Base-by-base conservation (phyloP, 148 eudicot genomes). In the Rhododendron kiyosumense region DNA sequence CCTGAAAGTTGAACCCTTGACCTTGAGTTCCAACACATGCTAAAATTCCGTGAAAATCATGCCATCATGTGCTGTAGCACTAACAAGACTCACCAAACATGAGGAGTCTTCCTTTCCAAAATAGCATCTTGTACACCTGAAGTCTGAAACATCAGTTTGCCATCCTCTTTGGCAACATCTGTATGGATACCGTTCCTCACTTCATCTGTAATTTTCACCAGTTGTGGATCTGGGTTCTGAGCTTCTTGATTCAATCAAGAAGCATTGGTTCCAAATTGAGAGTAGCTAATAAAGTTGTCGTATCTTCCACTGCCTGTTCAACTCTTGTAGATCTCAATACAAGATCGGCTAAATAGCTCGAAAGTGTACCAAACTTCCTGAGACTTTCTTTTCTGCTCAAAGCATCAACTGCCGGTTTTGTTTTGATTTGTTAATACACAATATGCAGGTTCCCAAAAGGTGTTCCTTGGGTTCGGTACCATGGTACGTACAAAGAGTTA, bases 391-490 rank as follows among this genome's bases (percentile, higher is more conserved):
- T 63, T 24, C 71, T 63, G 26, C 71, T 63, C 7, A 63, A 63
- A 63, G 65, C 28, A 63, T 63, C 71, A 63, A n/a, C 10, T 63
- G 71, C 75, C 28, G 59, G n/a, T n/a, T n/a, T n/a, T n/a, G 73
- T 24, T 67, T 85, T 79, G 38, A 43, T 71, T 17, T 41, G 77
- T 13, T 82, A 28, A 49, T 49, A 17, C 11, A 20, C 28, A 54
- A 57, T 24, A 81, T 92, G 91, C 94, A 97, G 99, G 90, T 97
- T 92, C 81, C 96, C 98, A 0, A 90, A 94, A 88, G 98, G 94
- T 48, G 95, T 95, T 75, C 98, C 99, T 74, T 97, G 99, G 99
- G 95, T 95, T 88, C 90, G 96, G 13, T 95, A 92, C 88, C 90
- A 87, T 89, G 99, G 99, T 36, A 82, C 83, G 81, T 97, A 95